Evolutionary conservation across 495 filamentous ascomycete species (phyloP), one percentile per base, ranked within the genome.

Genomic region (Aspergillus hancockii): DNA sequence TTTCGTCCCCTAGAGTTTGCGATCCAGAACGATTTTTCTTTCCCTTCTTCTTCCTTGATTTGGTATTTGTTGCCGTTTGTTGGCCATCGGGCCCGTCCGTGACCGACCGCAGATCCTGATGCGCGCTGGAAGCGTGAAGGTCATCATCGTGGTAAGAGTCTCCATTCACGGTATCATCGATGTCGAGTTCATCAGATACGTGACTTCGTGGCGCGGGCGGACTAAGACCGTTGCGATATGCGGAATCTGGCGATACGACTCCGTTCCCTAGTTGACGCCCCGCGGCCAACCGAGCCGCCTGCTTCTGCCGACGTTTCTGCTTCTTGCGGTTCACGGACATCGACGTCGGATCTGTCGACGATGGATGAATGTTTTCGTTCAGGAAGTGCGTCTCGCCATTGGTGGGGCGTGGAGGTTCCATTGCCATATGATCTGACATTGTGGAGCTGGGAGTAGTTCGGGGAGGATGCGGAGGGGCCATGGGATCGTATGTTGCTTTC

Each of bases 281-380:
- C 53, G 85, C 86, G 34, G 85, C 88, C 57, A 87, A 82, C 18
- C 88, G 84, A 41, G 90, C 90, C 49, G 89, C 89, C 71, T 84
- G 78, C 65, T 93, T 93, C 57, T 86, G 80, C 61, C 89, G 85
- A 31, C 89, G 84, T 74, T 96, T 96, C 71, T 93, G 89, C 73
- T 97, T 97, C 76, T 97, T 97, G 67, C 90, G 85, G 74, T 97
- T 97, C 43, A 93, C 89, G 4, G 80, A 71, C 32, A 67, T 60
- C 6, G 75, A 62, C 55, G 67, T 75, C n/a, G 62, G 55, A 54
- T 69, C 73, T 55, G 66, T 51, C 19, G 57, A 54, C 8, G 69
- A 57, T 49, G 57, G 66, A 52, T 60, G 66, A 62, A 58, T 66
- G 65, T 61, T 66, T 36, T 67, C 66, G 61, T 59, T 70, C 57